These are phyloP conservation scores for Westerdykella ornata DNA, from an alignment of 2,329 filamentous ascomycete species.

Conservation along the genomic window DNA sequence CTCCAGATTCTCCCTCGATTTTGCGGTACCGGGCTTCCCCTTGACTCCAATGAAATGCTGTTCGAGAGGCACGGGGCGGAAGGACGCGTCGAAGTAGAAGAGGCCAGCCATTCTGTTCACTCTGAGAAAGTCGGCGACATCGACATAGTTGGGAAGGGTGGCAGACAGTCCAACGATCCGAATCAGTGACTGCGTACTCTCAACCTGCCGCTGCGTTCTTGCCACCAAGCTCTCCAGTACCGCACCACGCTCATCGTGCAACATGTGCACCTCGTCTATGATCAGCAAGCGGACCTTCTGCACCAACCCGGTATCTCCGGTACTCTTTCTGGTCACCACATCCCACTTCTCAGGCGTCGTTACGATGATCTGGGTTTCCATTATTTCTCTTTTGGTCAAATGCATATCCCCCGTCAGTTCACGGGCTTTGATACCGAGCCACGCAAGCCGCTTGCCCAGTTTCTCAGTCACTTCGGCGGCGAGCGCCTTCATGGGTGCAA, in stretches of 20 bases:
- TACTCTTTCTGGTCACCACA: conserved; percentile 93
- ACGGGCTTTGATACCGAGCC: conserved; percentile 86
- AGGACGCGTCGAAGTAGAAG: conserved; percentile 96
- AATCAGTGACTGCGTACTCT: conserved; percentile 95
- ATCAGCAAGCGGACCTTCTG: conserved; percentile 95
- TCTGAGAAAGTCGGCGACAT: conserved; percentile 93
- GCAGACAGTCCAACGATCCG: conserved; percentile 93
- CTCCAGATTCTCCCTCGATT: conserved; percentile 84
- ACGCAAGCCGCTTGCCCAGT: conserved; percentile 80
- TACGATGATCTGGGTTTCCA: conserved; percentile 95
- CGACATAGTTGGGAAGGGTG: conserved; percentile 91
- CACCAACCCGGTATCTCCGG: conserved; percentile 92
- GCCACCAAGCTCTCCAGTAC: conserved; percentile 95
- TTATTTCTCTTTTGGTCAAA: conserved; percentile 89
- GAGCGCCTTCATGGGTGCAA: conserved; percentile 97
- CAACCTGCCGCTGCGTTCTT: conserved; percentile 89
- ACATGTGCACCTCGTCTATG: conserved; percentile 98
- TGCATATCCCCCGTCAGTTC: conserved; percentile 99
- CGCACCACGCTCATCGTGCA: conserved; percentile 93
- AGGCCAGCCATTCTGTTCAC: conserved; percentile 89
- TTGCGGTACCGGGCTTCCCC: conserved; percentile 74
- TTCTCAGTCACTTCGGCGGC: conserved; percentile 96
- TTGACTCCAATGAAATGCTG: conserved; percentile 97
- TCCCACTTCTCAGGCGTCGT: conserved; percentile 99
- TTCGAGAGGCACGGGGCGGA: conserved; percentile 89